Evolutionary conservation across 2,329 filamentous ascomycete species (phyloP), one percentile per base, ranked within the genome.

Genomic region (Akanthomyces lecanii): DNA sequence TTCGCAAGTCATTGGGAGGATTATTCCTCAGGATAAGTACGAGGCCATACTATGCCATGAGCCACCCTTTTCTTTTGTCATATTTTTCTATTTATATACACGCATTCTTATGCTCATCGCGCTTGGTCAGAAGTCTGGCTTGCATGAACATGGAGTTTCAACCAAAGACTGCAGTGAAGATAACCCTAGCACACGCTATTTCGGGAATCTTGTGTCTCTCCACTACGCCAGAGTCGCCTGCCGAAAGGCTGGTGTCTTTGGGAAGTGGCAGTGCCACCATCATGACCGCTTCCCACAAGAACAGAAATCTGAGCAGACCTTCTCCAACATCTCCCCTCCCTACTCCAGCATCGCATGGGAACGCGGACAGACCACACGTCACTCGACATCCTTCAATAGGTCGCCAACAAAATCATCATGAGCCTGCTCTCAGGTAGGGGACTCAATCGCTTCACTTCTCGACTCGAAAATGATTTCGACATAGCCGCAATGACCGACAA

Each of bases 301-400:
- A 81, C 79, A 79, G 79, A 81, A 67, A 81, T 81, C 79, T 75
- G 79, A 81, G 78, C 78, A 76, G 69, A 64, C 60, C 65, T 57
- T 59, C 47, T 62, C 59, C 59, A 40, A 36, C 30, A 28, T 21
- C n/a, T 51, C 48, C 51, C 64, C 50, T 53, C 45, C 50, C 38
- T 40, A 57, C 23, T 44, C 30, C 45, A 50, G 66, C 64, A 53
- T n/a, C 18, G 18, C 48, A 52, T 25, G 16, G 38, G 30, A 23
- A 58, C n/a, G 21, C 44, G 30, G 44, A 47, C 33, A 25, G 30
- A n/a, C 30, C 8, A 36, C 38, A 30, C 14, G 23, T 25, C 40
- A n/a, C 53, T 18, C 10, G 42, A 16, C 14, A 14, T 30, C 25
- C 53, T 44, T 33, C 28, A 23, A n/a, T 23, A 23, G 54, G 25